A percentile compares a stretch with the other conserved stretches of the same genome.
These are phyloP conservation scores for Cerrena zonata DNA, from an alignment of 1,284 basidiomycete species.

Conservation along the genomic window DNA sequence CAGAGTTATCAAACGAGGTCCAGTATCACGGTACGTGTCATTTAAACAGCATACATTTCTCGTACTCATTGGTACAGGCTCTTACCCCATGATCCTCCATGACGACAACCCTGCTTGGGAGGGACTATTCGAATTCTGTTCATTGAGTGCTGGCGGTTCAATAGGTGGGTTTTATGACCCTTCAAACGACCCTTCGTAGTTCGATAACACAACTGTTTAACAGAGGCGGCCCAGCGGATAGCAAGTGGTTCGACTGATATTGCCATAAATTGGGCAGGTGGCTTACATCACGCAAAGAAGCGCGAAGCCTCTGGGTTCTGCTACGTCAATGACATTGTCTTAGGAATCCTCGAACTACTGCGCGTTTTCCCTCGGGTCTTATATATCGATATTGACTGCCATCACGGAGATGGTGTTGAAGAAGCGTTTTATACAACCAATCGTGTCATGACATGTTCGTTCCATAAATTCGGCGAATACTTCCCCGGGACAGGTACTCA, in stretches of 20 bases:
- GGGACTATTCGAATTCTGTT: slow-evolving; percentile 94
- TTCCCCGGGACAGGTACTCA: slow-evolving; percentile 92
- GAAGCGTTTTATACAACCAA: slow-evolving; percentile 98
- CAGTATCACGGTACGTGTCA: slow-evolving; percentile 70
- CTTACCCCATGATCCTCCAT: slow-evolving; percentile 51
- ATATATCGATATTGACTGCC: slow-evolving; percentile 97
- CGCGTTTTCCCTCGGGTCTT: slow-evolving; percentile 81
- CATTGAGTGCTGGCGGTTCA: slow-evolving; percentile 92
- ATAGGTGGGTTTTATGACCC: slow-evolving; percentile 47
- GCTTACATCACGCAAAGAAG: slow-evolving; percentile 97
- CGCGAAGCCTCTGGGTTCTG: slow-evolving; percentile 94
- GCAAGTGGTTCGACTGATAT: slow-evolving; percentile 84
- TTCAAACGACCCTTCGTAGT: background rate
- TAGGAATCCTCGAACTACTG: slow-evolving; percentile 83
- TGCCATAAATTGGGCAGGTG: slow-evolving; percentile 96
- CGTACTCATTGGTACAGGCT: background rate
- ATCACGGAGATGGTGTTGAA: slow-evolving; percentile 97
- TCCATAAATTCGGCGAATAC: slow-evolving; percentile 96
- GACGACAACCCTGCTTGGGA: slow-evolving; percentile 97
- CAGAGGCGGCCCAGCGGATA: slow-evolving; percentile 79
- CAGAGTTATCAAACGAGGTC: slow-evolving; percentile 80
- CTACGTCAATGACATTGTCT: slow-evolving; percentile 95
- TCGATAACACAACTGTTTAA: background rate
- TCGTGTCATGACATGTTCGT: slow-evolving; percentile 91
- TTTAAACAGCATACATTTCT: too few relatives aligned